Conservation (phyloP, 148 eudicot species). For the Selenicereus undatus region DNA sequence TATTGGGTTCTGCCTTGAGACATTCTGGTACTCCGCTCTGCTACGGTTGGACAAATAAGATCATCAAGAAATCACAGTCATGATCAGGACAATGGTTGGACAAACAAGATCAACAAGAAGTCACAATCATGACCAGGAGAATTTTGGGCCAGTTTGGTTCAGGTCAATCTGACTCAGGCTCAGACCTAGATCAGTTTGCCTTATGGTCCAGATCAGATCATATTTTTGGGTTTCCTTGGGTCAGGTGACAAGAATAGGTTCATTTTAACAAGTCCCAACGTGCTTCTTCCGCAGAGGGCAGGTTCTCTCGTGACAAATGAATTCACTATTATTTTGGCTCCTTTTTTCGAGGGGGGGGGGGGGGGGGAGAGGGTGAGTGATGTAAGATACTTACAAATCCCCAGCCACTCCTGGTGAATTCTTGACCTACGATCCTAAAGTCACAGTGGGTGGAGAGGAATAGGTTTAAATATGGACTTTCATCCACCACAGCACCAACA, state of each 20-base stretch:
- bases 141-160: background rate
- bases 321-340: background rate
- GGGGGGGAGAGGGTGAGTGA: too few relatives aligned
- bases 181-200: background rate
- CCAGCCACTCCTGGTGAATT: slow-evolving; percentile 95
- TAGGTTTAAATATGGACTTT: slow-evolving; percentile 72
- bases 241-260: background rate
- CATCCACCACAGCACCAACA: slow-evolving; percentile 85
- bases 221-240: background rate
- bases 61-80: too few relatives aligned
- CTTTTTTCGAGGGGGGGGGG: background rate
- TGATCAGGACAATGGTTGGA: too few relatives aligned
- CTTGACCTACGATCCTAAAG: slow-evolving; percentile 73
- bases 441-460: slow-evolving; percentile 81
- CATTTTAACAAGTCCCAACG: background rate
- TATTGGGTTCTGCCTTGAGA: too few relatives aligned
- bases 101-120: too few relatives aligned
- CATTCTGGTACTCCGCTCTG: too few relatives aligned
- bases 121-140: background rate
- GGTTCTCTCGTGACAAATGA: too few relatives aligned
- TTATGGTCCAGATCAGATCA: background rate
- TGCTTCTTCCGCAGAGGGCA: background rate
- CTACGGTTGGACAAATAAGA: too few relatives aligned
- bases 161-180: background rate
- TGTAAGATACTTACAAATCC: slow-evolving; percentile 73